Evolutionary conservation across 495 filamentous ascomycete species (phyloP), one percentile per base, ranked within the genome.

Genomic region (Trichocladium uniseriatum): DNA sequence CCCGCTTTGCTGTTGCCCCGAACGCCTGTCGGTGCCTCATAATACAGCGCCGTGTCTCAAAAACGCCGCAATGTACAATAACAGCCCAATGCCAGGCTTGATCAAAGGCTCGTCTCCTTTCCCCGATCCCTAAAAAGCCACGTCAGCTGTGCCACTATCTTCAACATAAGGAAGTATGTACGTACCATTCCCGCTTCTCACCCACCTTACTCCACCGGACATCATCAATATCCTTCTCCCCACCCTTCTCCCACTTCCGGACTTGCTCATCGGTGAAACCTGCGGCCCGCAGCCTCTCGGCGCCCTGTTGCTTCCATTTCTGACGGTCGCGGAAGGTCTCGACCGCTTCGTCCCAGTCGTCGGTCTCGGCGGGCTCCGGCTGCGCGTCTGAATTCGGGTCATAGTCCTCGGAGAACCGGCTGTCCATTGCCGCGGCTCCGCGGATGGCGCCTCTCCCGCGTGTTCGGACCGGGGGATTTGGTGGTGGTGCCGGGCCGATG

Each of bases 121-220:
- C 60, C 60, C 16, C 47, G 27, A 18, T 51, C 48, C 48, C 48
- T 51, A 22, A 2, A 16, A 15, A 5, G 18, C 1, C 3, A 14
- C n/a, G 16, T 43, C 19, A 43, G 41, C 27, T n/a, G n/a, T n/a
- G 6, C 6, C 24, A 31, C 41, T n/a, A 10, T 43, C 1, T 13
- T n/a, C 24, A 19, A 14, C 18, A 2, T 1, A 19, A 32, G 16
- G 5, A 14, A 43, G 10, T 4, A 40, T 20, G 15, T 16, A 44
- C 48, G 44, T 97, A 90, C 90, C 90, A 96, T 60, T 94, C 91
- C 31, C 88, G 77, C n/a, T 78, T 73, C 52, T 88, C 84, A 0
- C 88, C 90, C 38, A 76, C 79, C 61, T 81, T 84, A 38, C 74
- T 74, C 91, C 92, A 98, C 53, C 66, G 75, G 11, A 94, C 84